Evolutionary conservation across 495 filamentous ascomycete species (phyloP), one percentile per base, ranked within the genome.

Genomic region (Talaromyces liani): DNA sequence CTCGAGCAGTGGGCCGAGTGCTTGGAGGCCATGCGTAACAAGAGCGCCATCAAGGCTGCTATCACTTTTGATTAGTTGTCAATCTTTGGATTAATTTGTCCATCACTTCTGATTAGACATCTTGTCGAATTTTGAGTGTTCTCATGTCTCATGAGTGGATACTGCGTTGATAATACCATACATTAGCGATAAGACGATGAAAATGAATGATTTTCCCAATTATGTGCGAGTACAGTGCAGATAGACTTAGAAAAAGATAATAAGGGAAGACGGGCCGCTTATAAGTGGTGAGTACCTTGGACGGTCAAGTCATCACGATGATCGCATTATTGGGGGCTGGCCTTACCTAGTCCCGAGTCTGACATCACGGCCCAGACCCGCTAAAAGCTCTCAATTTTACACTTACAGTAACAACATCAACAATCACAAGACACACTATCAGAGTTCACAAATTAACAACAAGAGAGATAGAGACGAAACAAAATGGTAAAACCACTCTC

Each of bases 401-500:
- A 33, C 9, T 8, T 2, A 24, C 22, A 9, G 1, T 3, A 0
- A 12, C 33, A 36, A 36, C 8, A 10, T 36, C 33, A 7, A 36
- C 14, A 45, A 45, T 18, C 14, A 45, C 39, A 3, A 45, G 4
- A 45, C 16, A 16, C 2, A 24, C 16, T 45, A 45, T 18, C 39
- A 45, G 39, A 18, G 39, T 14, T 45, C 39, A 49, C 45, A 6
- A 49, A 8, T 20, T 20, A 2, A 55, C 24, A 29, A n/a, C 33
- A 36, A 22, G 18, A 18, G 12, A 53, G n/a, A 27, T 2, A 53
- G 5, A 18, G n/a, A 54, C 6, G 2, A 6, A 6, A 25, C 20
- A 56, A 56, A 73, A 84, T 85, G 84, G 80, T 96, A 60, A 97
- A 95, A 73, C 84, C 93, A 53, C 81, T 98, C 53, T 80, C 84